phyloP scores from a whole-genome alignment of 192 early-diverging fungal species.

The Coemansia sp. region DNA sequence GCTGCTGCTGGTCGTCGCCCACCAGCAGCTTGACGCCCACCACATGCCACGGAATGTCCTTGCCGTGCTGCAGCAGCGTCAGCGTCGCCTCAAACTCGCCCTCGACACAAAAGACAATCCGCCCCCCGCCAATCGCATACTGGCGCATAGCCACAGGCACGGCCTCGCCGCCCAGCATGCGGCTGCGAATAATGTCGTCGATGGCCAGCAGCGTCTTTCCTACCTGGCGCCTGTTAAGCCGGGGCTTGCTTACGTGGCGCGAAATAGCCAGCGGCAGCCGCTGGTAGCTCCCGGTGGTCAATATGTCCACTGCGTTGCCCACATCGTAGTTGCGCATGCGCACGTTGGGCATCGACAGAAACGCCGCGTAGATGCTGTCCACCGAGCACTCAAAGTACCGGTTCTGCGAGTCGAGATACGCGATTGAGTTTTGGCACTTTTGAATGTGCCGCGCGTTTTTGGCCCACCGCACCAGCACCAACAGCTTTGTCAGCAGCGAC shows the following conservation, averaged over 20 bases:
- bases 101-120: conserved; percentile 70
- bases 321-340: conserved; percentile 84
- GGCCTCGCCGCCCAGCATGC: conserved; percentile 74
- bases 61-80: conserved; percentile 67
- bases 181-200: conserved; percentile 72
- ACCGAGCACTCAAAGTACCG: conserved; percentile 63
- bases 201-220: conserved; percentile 64
- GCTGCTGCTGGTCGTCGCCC: conserved; percentile 35
- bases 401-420: conserved; percentile 68
- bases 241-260: conserved; percentile 65
- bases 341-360: conserved; percentile 58
- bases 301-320: conserved; percentile 80
- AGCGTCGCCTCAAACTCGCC: conserved; percentile 65
- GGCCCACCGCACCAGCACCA: conserved; percentile 80
- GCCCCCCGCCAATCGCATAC: conserved; percentile 68
- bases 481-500: conserved; percentile 70
- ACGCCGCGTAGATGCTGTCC: conserved; percentile 63
- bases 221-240: conserved; percentile 64
- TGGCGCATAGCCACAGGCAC: conserved; percentile 70
- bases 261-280: conserved; percentile 78
- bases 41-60: conserved; percentile 70
- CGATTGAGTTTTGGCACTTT: conserved; percentile 70
- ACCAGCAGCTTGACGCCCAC: conserved; percentile 74
- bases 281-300: conserved; percentile 83
- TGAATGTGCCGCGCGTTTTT: conserved; percentile 69